Evolutionary conservation across 73 alveolate species (phyloP).

Genomic region (Paramecium sonneborni): DNA sequence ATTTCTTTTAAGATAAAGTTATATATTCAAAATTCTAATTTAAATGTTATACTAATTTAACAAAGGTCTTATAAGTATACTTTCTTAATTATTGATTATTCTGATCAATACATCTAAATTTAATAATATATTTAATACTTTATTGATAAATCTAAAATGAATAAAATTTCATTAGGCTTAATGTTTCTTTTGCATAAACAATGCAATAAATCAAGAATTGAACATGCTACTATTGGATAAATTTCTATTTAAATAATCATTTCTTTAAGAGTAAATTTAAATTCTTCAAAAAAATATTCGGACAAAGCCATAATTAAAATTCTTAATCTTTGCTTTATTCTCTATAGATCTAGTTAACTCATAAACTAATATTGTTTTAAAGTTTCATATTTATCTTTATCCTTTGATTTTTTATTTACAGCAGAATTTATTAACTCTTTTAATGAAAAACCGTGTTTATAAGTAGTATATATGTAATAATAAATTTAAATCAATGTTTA

Average conservation of each 20-base stretch:
- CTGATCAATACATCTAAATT: neutral
- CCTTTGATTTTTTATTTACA: slow-evolving; percentile 25
- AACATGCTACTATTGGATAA: neutral
- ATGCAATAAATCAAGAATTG: neutral
- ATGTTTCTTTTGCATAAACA: neutral
- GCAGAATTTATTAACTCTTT: neutral
- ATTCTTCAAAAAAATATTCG: neutral
- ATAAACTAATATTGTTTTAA: neutral
- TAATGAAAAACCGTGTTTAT: neutral
- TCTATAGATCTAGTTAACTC: neutral
- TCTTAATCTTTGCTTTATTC: neutral
- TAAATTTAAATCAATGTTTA: neutral
- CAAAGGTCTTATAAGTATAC: neutral
- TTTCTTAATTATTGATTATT: slow-evolving; percentile 2
- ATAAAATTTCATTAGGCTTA: neutral
- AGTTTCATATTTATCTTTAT: neutral
- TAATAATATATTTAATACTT: neutral
- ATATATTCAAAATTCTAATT: neutral
- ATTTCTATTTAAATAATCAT: neutral
- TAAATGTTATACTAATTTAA: neutral
- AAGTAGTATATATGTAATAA: slow-evolving; percentile 25
- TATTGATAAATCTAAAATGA: neutral
- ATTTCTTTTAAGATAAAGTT: neutral
- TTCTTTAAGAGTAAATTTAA: neutral
- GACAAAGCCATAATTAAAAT: neutral